Base-by-base conservation (phyloP, 106 monocot genomes). In the Cymbidium sinense region DNA sequence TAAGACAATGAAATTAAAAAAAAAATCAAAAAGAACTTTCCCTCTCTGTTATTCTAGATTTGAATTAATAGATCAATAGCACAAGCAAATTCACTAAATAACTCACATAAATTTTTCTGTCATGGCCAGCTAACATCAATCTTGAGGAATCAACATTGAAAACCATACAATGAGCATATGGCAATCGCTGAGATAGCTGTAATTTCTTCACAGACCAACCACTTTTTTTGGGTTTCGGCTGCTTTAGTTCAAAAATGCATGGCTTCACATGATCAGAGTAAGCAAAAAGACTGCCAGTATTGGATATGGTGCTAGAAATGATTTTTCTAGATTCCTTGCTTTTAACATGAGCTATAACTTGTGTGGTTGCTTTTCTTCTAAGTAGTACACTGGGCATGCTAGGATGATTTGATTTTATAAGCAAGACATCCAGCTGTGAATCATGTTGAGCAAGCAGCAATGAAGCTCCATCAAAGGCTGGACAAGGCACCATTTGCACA, bases 41-140 rank as follows among this genome's bases (percentile, higher is more conserved):
- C 58, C 7, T 1, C 25, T 25, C 23, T 15, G n/a, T 58, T 23
- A 58, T 58, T 58, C 3, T 1, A 23, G 58, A 58, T 23, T 47
- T 5, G 58, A n/a, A n/a, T 39, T 37, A 67, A 13, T 67, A 33
- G 71, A 71, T n/a, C 71, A n/a, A 18, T 23, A 39, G 43, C 12
- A 25, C 47, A 71, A 76, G 35, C 37, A 19, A 72, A 64, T 72
- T 10, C 33, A 33, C 7, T 19, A 13, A 71, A 11, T 29, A 61
- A 78, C 98, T 94, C 86, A 99, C 98, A 87, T 88, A 89, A 75
- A 99, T 90, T 75, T 92, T 99, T 77, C 87, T 81, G 70, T 95
- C 88, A 80, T 86, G 90, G 61, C 98, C 94, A 43, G 90, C 85
- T 76, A 95, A 69, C 41, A 94, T 86, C 64, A 99, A 75, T 54